These are phyloP conservation scores for Trichoderma sp. DNA, from an alignment of 2,329 filamentous ascomycete species.

Conservation along the genomic window DNA sequence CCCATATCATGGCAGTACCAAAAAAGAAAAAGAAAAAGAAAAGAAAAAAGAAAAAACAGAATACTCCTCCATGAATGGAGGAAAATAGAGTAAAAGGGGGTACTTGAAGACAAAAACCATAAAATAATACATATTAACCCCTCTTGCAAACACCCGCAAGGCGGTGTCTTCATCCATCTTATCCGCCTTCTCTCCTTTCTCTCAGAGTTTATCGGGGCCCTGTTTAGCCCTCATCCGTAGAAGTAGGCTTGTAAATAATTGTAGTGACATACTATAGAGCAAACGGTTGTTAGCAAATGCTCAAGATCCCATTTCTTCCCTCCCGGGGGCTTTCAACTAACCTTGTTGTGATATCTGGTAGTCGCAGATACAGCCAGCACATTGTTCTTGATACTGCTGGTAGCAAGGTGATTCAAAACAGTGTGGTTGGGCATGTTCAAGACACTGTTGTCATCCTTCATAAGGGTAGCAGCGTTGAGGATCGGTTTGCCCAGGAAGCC, in stretches of 20 bases:
- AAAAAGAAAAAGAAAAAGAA: neutral
- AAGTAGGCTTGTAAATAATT: conserved; percentile 92
- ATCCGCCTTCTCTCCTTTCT: neutral
- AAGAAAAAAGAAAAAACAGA: neutral
- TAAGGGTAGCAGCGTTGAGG: conserved; percentile 81
- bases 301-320: too few relatives aligned
- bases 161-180: neutral
- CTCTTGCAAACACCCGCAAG: neutral
- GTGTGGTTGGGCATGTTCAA: conserved; percentile 97
- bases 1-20: neutral
- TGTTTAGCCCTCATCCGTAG: conserved; percentile 45
- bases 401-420: conserved; percentile 91
- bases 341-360: conserved; percentile 96
- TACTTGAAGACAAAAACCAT: neutral
- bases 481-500: conserved; percentile 94
- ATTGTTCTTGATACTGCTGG: conserved; percentile 96
- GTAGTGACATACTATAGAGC: conserved; percentile 81
- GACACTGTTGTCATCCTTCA: conserved; percentile 98
- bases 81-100: neutral
- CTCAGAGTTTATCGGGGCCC: neutral
- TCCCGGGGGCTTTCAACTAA: conserved; percentile 37
- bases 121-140: neutral
- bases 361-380: conserved; percentile 93
- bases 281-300: neutral
- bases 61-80: neutral